Evolutionary conservation across 371 early-diverging fungal genomes (phyloP).

Genomic region (Lichtheimia corymbifera): DNA sequence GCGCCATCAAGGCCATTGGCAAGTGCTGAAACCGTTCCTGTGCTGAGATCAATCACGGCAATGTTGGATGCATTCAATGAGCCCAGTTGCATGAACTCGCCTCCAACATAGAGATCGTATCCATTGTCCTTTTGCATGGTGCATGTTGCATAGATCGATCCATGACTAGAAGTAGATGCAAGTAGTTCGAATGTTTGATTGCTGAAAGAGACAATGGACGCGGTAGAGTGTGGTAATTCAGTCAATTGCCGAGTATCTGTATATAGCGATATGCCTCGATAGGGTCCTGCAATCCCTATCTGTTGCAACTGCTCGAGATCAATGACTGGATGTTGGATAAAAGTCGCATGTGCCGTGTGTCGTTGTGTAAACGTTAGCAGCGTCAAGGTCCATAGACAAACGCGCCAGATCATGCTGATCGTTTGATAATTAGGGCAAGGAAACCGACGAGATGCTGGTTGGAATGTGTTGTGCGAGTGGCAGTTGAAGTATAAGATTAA

Average conservation of each 20-base stretch:
- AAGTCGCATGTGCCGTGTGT: slow-evolving; percentile 13
- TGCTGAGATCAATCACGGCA: slow-evolving; percentile 47
- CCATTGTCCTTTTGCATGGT: slow-evolving; percentile 17
- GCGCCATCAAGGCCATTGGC: slow-evolving; percentile 71
- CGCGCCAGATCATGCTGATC: slow-evolving; percentile 9
- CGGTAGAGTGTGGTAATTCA: slow-evolving; percentile 30
- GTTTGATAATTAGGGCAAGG: background rate
- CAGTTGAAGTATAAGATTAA: background rate
- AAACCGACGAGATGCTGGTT: background rate
- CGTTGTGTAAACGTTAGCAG: background rate
- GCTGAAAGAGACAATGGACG: slow-evolving; percentile 32
- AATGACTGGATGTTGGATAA: slow-evolving; percentile 36
- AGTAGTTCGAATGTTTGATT: slow-evolving; percentile 40
- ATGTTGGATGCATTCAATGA: slow-evolving; percentile 50
- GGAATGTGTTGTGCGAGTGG: background rate
- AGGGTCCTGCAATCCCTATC: slow-evolving; percentile 44
- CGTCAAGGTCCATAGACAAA: background rate
- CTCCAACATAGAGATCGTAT: slow-evolving; percentile 51
- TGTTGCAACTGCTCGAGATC: slow-evolving; percentile 34
- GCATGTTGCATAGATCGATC: slow-evolving; percentile 37
- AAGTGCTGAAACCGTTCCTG: slow-evolving; percentile 45
- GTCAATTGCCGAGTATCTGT: slow-evolving; percentile 42
- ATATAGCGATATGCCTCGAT: slow-evolving; percentile 44
- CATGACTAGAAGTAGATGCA: slow-evolving; percentile 33
- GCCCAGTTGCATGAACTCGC: slow-evolving; percentile 42